Evolutionary conservation across 2,329 filamentous ascomycete species (phyloP).

Genomic region (Fusarium chlamydosporum): DNA sequence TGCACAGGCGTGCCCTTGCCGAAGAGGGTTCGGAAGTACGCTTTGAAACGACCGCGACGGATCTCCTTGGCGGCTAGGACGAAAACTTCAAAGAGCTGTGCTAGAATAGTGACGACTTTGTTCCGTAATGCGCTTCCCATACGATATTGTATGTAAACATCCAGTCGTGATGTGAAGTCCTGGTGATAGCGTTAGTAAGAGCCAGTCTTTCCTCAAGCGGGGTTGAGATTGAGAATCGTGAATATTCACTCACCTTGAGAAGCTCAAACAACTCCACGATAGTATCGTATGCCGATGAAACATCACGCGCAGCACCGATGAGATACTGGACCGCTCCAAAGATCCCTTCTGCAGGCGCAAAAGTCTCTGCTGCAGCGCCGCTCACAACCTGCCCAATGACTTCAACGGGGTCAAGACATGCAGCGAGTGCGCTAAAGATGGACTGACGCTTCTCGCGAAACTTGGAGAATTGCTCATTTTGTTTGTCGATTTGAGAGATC

Average conservation of each 20-base stretch:
- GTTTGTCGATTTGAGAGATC: constrained; percentile 51
- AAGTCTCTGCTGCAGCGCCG: constrained; percentile 56
- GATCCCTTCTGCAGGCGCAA: constrained; percentile 59
- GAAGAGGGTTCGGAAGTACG: constrained; percentile 59
- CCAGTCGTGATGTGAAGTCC: constrained; percentile 61
- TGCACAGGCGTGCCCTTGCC: constrained; percentile 59
- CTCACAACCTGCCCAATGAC: constrained; percentile 57
- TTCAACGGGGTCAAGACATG: constrained; percentile 57
- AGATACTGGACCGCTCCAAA: constrained; percentile 62
- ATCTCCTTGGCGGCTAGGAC: constrained; percentile 61
- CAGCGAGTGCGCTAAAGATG: constrained; percentile 54
- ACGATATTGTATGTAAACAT: constrained; percentile 58
- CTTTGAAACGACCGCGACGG: constrained; percentile 58
- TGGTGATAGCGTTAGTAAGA: constrained; percentile 27
- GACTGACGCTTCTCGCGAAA: constrained; percentile 56
- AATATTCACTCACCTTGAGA: constrained; percentile 52
- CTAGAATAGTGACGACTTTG: constrained; percentile 60
- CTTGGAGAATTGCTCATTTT: constrained; percentile 56
- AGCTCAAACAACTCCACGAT: constrained; percentile 62
- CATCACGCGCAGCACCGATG: constrained; percentile 61
- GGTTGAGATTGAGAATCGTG: constrained; percentile 10
- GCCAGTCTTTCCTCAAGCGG: constrained; percentile 19
- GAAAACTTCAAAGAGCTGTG: constrained; percentile 62
- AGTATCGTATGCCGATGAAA: constrained; percentile 61
- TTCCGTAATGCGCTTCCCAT: constrained; percentile 57